Conservation (phyloP, 352 stramenopile genomes). For the Pythium periplocum region DNA sequence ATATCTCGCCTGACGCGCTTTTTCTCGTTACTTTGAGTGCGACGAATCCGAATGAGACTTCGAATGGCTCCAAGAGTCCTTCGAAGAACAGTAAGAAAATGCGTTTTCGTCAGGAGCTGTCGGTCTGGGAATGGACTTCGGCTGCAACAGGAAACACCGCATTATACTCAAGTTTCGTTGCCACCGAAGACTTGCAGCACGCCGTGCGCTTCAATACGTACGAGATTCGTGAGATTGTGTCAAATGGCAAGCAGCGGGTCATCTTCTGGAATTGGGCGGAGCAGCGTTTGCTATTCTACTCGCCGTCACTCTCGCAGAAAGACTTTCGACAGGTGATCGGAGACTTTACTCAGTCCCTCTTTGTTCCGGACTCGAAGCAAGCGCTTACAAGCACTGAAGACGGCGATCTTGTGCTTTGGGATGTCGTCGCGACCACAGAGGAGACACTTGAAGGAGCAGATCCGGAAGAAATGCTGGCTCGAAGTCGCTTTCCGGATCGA, state of each 20-base stretch:
- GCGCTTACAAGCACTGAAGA: slow-evolving; percentile 84
- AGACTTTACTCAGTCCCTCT: slow-evolving; percentile 82
- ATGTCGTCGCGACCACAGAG: slow-evolving; percentile 32
- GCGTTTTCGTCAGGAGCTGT: slow-evolving; percentile 69
- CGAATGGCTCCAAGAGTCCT: neutral
- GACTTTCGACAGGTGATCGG: slow-evolving; percentile 82
- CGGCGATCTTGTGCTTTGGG: slow-evolving; percentile 88
- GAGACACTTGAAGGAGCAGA: slow-evolving; percentile 16
- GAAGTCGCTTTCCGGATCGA: slow-evolving; percentile 41
- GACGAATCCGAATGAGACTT: slow-evolving; percentile 14
- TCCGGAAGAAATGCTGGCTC: neutral
- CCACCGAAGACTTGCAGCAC: slow-evolving; percentile 70
- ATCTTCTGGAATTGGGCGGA: slow-evolving; percentile 89
- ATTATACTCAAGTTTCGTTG: slow-evolving; percentile 61
- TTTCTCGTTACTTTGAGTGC: slow-evolving; percentile 85
- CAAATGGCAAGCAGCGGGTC: slow-evolving; percentile 78
- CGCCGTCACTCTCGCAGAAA: slow-evolving; percentile 71
- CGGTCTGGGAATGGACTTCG: slow-evolving; percentile 87
- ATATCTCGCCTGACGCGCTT: slow-evolving; percentile 86
- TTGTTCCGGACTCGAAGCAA: slow-evolving; percentile 80
- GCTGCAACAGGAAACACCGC: slow-evolving; percentile 17
- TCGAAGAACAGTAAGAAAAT: slow-evolving; percentile 16
- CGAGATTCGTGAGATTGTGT: slow-evolving; percentile 87
- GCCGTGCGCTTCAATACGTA: slow-evolving; percentile 88
- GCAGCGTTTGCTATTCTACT: slow-evolving; percentile 78